These are phyloP conservation scores for Aureobasidium sp. DNA, from an alignment of 2,329 filamentous ascomycete genomes.

Conservation along the genomic window DNA sequence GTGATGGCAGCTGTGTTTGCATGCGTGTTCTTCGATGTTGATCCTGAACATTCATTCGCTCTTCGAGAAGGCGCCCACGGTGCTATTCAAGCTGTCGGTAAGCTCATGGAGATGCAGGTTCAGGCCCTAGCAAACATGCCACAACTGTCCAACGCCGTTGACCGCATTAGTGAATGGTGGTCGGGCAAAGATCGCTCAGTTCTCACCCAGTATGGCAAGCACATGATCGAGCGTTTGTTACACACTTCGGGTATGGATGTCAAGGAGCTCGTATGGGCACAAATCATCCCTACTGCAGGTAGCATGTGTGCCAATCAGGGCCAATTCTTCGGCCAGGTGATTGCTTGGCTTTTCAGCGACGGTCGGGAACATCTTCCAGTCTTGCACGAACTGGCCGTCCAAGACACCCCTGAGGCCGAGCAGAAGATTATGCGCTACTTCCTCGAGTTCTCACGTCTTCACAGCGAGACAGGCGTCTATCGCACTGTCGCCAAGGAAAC, in stretches of 20 bases:
- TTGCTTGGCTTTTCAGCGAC: slow-evolving; percentile 48
- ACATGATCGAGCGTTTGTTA: slow-evolving; percentile 48
- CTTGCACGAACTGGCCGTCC: slow-evolving; percentile 41
- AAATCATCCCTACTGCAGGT: slow-evolving; percentile 50
- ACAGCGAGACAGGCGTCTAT: slow-evolving; percentile 36
- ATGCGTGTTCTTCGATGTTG: slow-evolving; percentile 47
- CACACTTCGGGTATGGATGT: slow-evolving; percentile 36
- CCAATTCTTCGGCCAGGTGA: slow-evolving; percentile 48
- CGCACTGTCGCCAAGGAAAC: slow-evolving; percentile 29
- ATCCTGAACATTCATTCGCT: slow-evolving; percentile 44
- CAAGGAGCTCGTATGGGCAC: slow-evolving; percentile 47
- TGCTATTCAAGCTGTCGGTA: slow-evolving; percentile 42
- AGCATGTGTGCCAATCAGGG: slow-evolving; percentile 50
- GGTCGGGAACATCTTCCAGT: slow-evolving; percentile 40
- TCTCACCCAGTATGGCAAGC: slow-evolving; percentile 46
- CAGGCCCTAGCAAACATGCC: slow-evolving; percentile 34
- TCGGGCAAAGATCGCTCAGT: slow-evolving; percentile 22
- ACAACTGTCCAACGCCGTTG: slow-evolving; percentile 23
- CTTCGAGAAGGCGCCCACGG: slow-evolving; percentile 42
- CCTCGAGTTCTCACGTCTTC: slow-evolving; percentile 37
- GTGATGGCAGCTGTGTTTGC: slow-evolving; percentile 47
- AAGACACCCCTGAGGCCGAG: slow-evolving; percentile 38
- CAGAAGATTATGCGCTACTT: slow-evolving; percentile 44
- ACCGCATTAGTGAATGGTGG: slow-evolving; percentile 9
- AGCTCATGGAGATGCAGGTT: slow-evolving; percentile 43